phyloP scores from a whole-genome alignment of 139 green algal genomes.

The Chlorella vulgaris region DNA sequence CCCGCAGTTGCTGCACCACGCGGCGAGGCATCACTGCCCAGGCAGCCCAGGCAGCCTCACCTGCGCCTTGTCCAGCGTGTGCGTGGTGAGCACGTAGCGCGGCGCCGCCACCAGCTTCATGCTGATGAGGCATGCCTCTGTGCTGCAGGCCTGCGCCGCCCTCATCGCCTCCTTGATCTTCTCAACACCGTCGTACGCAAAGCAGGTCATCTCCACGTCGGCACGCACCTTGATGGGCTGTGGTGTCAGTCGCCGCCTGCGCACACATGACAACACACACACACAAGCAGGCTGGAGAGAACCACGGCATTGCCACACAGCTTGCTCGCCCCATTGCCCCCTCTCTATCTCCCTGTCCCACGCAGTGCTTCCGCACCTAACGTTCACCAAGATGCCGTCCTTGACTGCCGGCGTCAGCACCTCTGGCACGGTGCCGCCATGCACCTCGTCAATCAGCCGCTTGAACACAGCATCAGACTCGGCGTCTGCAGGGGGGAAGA shows the following conservation, averaged over 20 bases:
- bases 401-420: constrained; percentile 75
- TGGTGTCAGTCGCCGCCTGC: constrained; percentile 94
- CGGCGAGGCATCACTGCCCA: too few species aligned
- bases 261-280: neutral
- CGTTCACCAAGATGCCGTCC: constrained; percentile 93
- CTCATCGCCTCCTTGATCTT: constrained; percentile 95
- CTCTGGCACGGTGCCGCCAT: constrained; percentile 55
- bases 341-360: neutral
- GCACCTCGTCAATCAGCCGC: constrained; percentile 64
- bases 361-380: constrained; percentile 46
- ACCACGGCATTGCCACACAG: neutral
- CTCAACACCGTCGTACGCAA: constrained; percentile 96
- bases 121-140: constrained; percentile 88
- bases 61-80: constrained; percentile 92
- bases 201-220: constrained; percentile 99
- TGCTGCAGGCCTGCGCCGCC: constrained; percentile 64
- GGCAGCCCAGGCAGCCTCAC: neutral
- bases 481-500: neutral
- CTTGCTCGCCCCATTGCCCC: neutral
- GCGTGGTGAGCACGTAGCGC: constrained; percentile 97
- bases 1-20: too few species aligned
- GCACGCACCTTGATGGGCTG: constrained; percentile 98
- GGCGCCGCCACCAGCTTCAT: constrained; percentile 98
- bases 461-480: constrained; percentile 70
- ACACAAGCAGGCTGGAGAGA: neutral